These are phyloP conservation scores for Neoboletus brunneissimus DNA, from an alignment of 768 basidiomycete species.

Conservation along the genomic window DNA sequence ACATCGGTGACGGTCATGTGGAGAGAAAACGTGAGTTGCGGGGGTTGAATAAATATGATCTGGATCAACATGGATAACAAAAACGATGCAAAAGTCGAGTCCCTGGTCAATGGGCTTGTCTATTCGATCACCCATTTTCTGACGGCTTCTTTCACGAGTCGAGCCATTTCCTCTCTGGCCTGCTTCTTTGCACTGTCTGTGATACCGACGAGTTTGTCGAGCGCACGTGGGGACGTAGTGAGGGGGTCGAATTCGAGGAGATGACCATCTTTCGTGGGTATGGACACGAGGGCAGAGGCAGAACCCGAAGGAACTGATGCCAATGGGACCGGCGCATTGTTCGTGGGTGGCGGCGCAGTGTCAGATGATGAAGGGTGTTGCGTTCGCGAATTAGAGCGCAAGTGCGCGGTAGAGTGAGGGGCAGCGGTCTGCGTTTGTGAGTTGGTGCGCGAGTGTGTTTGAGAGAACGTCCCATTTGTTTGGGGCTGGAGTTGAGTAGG, in stretches of 20 bases:
- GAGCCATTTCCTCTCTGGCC: constrained; percentile 71
- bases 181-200: constrained; percentile 81
- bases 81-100: constrained; percentile 5
- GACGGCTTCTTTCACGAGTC: constrained; percentile 68
- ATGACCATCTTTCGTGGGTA: constrained; percentile 80
- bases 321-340: neutral
- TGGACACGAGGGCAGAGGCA: constrained; percentile 64
- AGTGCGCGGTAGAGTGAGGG: too few species aligned
- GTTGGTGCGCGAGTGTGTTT: constrained; percentile 43
- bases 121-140: constrained; percentile 70
- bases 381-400: constrained; percentile 40
- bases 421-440: constrained; percentile 45
- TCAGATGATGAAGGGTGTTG: constrained; percentile 14
- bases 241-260: constrained; percentile 85
- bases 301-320: constrained; percentile 6
- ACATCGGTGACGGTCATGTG: constrained; percentile 10
- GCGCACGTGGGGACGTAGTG: constrained; percentile 61
- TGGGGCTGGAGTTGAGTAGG: constrained; percentile 21
- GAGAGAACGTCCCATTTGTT: constrained; percentile 15
- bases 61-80: neutral
- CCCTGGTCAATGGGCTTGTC: neutral
- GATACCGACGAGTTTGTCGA: constrained; percentile 77
- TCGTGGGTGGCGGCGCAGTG: neutral
- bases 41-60: constrained; percentile 12
- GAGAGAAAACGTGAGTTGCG: constrained; percentile 4